Evolutionary conservation across 2,329 filamentous ascomycete species (phyloP), one percentile per base, ranked within the genome.

Genomic region (Ophiosphaerella narmari): DNA sequence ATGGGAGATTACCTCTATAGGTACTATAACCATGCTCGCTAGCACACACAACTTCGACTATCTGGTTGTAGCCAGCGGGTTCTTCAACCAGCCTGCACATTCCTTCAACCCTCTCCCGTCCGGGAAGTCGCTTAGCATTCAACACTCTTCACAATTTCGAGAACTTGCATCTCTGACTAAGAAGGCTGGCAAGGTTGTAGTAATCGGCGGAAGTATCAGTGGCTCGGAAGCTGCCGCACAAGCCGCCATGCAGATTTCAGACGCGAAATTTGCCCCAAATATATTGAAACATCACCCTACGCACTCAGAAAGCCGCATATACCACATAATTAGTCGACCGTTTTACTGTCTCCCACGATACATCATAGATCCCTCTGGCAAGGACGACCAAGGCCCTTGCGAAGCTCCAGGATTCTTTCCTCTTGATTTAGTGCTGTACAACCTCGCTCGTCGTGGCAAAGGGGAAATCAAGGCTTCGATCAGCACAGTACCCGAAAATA

Each of bases 181-280:
- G 4, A 51, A 37, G 4, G 16, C 63, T 1, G 82, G 83, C 14
- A 89, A 86, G 63, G 84, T 94, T 13, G 77, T 91, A 1, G 78
- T 95, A 0, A 83, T 91, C 1, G 90, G 90, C 0, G 90, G 89
- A 0, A 89, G 91, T 62, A 91, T 94, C 81, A 93, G 89, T 2
- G 90, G 89, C 0, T 83, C 89, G 5, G 90, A 95, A 74, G 87
- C 87, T 41, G 87, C 89, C 0, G 86, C 84, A 8, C 85, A 86
- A 2, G 82, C 92, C 42, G 89, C 88, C 9, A 79, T 84, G 4
- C 85, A 91, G 54, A 71, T 93, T 1, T 92, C 89, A 0, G 85
- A 85, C 5, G 80, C 81, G 2, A 71, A 73, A 11, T 77, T 87
- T 66, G 80, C 82, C 0, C 82, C 85, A 0, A 61, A 58, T 5